These are phyloP conservation scores for Zygosaccharomyces sapae DNA, from an alignment of 1,139 yeast species.

Conservation along the genomic window DNA sequence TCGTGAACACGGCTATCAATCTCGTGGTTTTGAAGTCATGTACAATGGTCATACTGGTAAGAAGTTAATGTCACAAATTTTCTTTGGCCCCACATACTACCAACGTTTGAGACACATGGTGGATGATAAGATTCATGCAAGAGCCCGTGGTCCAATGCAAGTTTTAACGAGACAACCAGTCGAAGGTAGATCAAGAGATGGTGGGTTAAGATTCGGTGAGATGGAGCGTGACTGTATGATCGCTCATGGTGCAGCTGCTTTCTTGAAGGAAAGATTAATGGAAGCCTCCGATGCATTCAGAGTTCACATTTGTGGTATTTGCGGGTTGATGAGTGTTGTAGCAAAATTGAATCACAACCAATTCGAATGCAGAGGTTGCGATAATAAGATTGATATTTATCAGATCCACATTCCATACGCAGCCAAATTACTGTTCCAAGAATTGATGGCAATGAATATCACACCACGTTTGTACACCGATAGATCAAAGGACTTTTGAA, in stretches of 20 bases:
- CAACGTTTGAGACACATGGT: conserved; percentile 99
- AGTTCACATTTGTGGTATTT: conserved; percentile 95
- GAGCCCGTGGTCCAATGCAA: conserved; percentile 99
- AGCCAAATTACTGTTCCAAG: conserved; percentile 93
- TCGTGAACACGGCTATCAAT: conserved; percentile 94
- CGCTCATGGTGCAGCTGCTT: conserved; percentile 99
- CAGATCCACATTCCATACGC: conserved; percentile 98
- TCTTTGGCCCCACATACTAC: conserved; percentile 98
- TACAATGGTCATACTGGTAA: conserved; percentile 98
- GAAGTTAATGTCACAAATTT: conserved; percentile 94
- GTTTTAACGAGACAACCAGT: conserved; percentile 98
- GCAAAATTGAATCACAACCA: conserved; percentile 96
- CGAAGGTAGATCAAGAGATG: conserved; percentile 99
- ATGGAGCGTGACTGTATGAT: conserved; percentile 99
- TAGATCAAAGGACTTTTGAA: conserved; percentile 39
- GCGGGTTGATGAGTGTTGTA: conserved; percentile 96
- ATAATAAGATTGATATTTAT: conserved; percentile 94
- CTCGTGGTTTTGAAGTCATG: conserved; percentile 98
- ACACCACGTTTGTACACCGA: conserved; percentile 82
- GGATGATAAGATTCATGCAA: conserved; percentile 97
- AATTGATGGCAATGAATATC: conserved; percentile 97
- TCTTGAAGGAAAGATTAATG: conserved; percentile 94
- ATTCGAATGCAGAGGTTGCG: conserved; percentile 97
- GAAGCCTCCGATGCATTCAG: conserved; percentile 98
- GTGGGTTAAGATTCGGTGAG: conserved; percentile 99